Conservation (phyloP, 2,329 filamentous ascomycete genomes). For the Aschersonia sp. region DNA sequence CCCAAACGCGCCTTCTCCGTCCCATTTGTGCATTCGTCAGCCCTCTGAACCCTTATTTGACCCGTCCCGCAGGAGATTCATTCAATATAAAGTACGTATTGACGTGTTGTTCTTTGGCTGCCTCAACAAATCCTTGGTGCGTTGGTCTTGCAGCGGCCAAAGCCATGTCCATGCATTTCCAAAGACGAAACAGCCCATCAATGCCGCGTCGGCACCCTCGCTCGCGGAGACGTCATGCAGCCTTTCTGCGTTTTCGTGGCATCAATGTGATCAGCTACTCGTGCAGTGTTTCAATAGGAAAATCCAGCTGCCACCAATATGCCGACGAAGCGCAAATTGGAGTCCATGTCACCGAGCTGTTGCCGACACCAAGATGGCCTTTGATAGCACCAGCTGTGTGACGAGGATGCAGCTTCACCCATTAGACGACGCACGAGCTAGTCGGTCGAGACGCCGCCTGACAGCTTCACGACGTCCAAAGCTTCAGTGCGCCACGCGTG, state of each 20-base stretch:
- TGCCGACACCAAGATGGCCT: background rate
- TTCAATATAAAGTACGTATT: too few relatives aligned
- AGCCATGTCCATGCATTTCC: background rate
- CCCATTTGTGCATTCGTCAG: background rate
- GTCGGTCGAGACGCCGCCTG: too few relatives aligned
- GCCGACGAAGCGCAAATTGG: background rate
- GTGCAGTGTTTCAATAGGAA: background rate
- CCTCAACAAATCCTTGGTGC: too few relatives aligned
- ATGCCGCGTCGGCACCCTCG: background rate
- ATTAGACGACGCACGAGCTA: background rate
- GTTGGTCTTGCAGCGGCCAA: too few relatives aligned
- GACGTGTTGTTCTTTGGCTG: too few relatives aligned
- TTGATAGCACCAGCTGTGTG: background rate
- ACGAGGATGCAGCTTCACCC: background rate
- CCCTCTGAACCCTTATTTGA: background rate
- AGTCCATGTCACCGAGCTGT: background rate
- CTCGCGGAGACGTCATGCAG: too few relatives aligned
- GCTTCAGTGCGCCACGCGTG: too few relatives aligned
- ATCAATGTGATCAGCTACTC: background rate
- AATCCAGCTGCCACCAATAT: background rate
- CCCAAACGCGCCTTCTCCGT: background rate
- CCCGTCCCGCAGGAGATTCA: too few relatives aligned
- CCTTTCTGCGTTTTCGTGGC: too few relatives aligned
- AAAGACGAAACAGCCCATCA: background rate
- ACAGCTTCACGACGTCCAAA: too few relatives aligned